phyloP scores from a whole-genome alignment of 495 filamentous ascomycete species.

The Oleoguttula mirabilis region DNA sequence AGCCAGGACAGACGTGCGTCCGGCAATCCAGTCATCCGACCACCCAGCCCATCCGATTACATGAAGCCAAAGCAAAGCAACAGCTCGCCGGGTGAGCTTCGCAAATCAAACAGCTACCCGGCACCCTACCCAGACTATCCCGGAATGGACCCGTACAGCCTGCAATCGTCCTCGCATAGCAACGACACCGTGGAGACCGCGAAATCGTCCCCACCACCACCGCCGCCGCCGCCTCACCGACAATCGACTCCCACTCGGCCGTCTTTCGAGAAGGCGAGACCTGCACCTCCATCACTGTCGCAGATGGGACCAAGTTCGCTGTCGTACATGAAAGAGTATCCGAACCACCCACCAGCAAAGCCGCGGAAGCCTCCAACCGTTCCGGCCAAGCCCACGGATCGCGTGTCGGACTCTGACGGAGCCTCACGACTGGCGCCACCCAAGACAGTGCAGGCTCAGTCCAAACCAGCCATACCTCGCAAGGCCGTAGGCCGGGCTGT shows the following conservation, averaged over 20 bases:
- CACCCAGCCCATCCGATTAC: slow-evolving; percentile 19
- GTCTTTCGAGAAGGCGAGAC: neutral
- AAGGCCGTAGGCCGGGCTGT: slow-evolving; percentile 18
- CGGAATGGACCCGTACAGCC: no score
- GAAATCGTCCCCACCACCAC: slow-evolving; percentile 5
- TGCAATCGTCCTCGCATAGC: slow-evolving; percentile 13
- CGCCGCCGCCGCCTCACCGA: slow-evolving; percentile 16
- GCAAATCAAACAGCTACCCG: slow-evolving; percentile 1
- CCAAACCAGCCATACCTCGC: slow-evolving; percentile 8
- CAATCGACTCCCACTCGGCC: neutral
- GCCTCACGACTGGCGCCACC: slow-evolving; percentile 2
- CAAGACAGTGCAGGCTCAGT: slow-evolving; percentile 13
- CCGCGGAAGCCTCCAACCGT: slow-evolving; percentile 8
- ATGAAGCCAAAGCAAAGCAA: neutral
- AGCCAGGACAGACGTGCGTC: slow-evolving; percentile 6
- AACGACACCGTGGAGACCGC: slow-evolving; percentile 16
- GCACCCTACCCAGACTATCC: slow-evolving; percentile 16
- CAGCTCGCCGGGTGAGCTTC: neutral
- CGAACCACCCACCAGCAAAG: slow-evolving; percentile 17
- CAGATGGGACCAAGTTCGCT: slow-evolving; percentile 10
- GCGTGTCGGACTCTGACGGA: slow-evolving; percentile 4
- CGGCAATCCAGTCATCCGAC: slow-evolving; percentile 6
- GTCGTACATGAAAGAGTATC: slow-evolving; percentile 30
- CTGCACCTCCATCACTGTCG: slow-evolving; percentile 1
- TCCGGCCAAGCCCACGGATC: neutral